These are phyloP conservation scores for Phialocephala sp. DNA, from an alignment of 2,329 filamentous ascomycete species.

Conservation along the genomic window DNA sequence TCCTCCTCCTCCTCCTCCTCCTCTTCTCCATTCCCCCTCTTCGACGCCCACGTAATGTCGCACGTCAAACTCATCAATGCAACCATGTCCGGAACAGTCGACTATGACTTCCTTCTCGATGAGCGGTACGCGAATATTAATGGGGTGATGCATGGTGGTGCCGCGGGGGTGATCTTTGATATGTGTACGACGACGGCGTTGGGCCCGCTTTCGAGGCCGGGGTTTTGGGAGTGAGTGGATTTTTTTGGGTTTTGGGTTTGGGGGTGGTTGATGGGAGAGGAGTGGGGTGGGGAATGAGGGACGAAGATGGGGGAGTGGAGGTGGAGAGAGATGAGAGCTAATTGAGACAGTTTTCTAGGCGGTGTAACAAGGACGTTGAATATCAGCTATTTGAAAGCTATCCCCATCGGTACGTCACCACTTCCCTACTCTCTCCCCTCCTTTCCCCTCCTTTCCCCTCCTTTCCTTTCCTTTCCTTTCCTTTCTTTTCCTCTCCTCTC, in stretches of 20 bases:
- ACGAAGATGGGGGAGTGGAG: no score
- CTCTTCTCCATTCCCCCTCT: conserved; percentile 34
- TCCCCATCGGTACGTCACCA: conserved; percentile 49
- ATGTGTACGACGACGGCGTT: conserved; percentile 57
- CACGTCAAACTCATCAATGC: conserved; percentile 41
- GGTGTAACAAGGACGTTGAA: conserved; percentile 56
- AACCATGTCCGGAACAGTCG: conserved; percentile 42
- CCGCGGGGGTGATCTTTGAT: conserved; percentile 60
- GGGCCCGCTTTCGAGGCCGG: conserved; percentile 53
- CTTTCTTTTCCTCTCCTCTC: no score
- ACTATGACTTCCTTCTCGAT: conserved; percentile 52
- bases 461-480: no score
- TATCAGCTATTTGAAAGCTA: conserved; percentile 56
- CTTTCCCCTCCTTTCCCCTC: neutral
- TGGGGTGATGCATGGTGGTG: conserved; percentile 58
- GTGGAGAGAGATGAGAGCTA: neutral
- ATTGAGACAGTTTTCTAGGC: conserved; percentile 48
- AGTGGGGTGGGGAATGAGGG: neutral
- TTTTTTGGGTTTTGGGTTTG: conserved; percentile 19
- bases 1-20: neutral
- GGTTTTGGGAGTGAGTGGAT: conserved; percentile 52
- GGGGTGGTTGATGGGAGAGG: neutral
- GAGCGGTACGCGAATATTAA: conserved; percentile 52
- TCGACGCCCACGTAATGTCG: conserved; percentile 38
- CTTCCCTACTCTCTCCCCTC: conserved; percentile 10